Evolutionary conservation across 2,329 filamentous ascomycete genomes (phyloP).

Genomic region (Biscogniauxia mediterranea): DNA sequence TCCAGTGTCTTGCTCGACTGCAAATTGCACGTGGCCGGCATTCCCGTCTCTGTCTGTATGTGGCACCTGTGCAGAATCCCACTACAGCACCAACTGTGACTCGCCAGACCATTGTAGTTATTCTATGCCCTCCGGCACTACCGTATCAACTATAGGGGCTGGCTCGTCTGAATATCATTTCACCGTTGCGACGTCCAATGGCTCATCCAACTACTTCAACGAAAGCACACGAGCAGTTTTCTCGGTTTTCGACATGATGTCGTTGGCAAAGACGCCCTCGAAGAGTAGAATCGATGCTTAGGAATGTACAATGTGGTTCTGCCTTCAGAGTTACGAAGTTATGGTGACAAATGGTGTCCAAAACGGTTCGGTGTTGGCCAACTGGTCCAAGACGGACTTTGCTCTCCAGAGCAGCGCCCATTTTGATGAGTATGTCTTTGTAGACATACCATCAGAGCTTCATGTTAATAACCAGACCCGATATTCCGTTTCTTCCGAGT

Average conservation of each 20-base stretch:
- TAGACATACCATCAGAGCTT: conserved; percentile 31
- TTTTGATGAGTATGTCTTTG: conserved; percentile 33
- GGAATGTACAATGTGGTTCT: conserved; percentile 40
- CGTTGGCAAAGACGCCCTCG: conserved; percentile 23
- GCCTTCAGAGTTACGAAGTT: conserved; percentile 33
- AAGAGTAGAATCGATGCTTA: conserved; percentile 23
- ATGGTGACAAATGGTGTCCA: conserved; percentile 30
- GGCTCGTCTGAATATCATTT: conserved; percentile 29
- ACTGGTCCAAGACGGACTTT: conserved; percentile 32
- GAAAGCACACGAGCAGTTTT: conserved; percentile 30
- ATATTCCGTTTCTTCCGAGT: conserved; percentile 33
- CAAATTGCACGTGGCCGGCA: conserved; percentile 37
- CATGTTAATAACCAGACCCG: conserved; percentile 24
- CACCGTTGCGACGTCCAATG: conserved; percentile 29
- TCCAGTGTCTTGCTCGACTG: conserved; percentile 30
- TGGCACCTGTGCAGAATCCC: conserved; percentile 29
- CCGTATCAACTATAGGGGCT: conserved; percentile 21
- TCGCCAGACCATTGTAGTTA: conserved; percentile 29
- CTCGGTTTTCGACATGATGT: conserved; percentile 37
- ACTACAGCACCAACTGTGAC: conserved; percentile 15
- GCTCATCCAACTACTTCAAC: conserved; percentile 13
- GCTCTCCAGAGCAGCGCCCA: conserved; percentile 26
- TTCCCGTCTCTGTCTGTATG: conserved; percentile 38
- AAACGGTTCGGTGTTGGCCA: conserved; percentile 23
- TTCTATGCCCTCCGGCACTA: conserved; percentile 30